These are phyloP conservation scores for Trichosphaerium sp. DNA, from an alignment of 78 protist genomes.

Conservation along the genomic window DNA sequence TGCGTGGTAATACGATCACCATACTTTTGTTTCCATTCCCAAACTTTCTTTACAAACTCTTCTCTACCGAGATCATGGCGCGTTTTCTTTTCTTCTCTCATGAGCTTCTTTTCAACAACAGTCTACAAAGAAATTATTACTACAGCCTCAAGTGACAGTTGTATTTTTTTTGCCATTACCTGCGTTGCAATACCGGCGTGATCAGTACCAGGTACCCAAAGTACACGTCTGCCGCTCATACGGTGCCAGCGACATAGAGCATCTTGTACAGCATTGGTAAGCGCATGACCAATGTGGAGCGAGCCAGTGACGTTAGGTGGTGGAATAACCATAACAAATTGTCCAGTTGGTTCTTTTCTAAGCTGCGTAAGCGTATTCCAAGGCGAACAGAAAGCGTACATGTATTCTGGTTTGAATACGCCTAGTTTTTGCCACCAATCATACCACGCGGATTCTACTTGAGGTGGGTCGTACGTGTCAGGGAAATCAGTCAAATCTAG, in stretches of 20 bases:
- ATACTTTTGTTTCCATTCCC: slow-evolving; percentile 88
- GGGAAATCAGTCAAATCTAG: too few relatives aligned
- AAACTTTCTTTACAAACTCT: slow-evolving; percentile 74
- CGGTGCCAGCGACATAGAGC: slow-evolving; percentile 74
- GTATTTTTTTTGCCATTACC: slow-evolving; percentile 17
- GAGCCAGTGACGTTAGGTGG: slow-evolving; percentile 99
- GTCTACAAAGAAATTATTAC: slow-evolving; percentile 61
- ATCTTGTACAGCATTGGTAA: slow-evolving; percentile 84
- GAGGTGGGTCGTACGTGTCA: slow-evolving; percentile 52
- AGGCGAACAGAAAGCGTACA: background rate
- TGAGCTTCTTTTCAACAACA: slow-evolving; percentile 87
- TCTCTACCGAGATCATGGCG: slow-evolving; percentile 92
- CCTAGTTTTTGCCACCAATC: slow-evolving; percentile 90
- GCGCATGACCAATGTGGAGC: slow-evolving; percentile 99
- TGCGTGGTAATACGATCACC: slow-evolving; percentile 82
- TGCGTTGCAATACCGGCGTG: slow-evolving; percentile 97
- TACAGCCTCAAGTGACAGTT: too few relatives aligned
- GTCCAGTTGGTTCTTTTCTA: slow-evolving; percentile 15
- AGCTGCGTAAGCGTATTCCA: background rate
- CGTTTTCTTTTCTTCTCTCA: slow-evolving; percentile 27
- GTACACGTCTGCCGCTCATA: slow-evolving; percentile 80
- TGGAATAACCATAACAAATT: slow-evolving; percentile 86
- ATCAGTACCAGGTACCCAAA: slow-evolving; percentile 97
- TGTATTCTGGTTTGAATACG: slow-evolving; percentile 65
- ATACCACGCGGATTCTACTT: slow-evolving; percentile 89